phyloP scores from a whole-genome alignment of 2,329 filamentous ascomycete species.

The Fusarium citri region DNA sequence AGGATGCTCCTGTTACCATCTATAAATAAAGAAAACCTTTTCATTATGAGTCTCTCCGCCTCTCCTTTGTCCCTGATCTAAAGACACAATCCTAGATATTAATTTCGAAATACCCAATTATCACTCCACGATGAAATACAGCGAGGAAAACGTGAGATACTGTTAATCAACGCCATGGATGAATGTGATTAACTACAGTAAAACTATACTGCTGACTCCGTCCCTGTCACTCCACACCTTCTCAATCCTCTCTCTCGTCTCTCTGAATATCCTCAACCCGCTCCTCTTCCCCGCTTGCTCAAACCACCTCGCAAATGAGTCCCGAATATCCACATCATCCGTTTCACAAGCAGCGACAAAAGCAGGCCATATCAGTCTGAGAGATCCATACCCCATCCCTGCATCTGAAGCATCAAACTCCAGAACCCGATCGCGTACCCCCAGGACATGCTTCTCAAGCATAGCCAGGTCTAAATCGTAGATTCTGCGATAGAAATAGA shows the following conservation, averaged over 20 bases:
- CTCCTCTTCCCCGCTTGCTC: conserved; percentile 10
- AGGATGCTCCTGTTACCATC: no score
- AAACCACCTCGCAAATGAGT: conserved; percentile 22
- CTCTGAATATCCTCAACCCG: conserved; percentile 25
- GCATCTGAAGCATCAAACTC: conserved; percentile 27
- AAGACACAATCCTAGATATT: no score
- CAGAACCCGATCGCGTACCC: conserved; percentile 25
- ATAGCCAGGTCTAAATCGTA: conserved; percentile 27
- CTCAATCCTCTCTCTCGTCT: conserved; percentile 21
- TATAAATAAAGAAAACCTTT: no score
- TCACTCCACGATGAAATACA: no score
- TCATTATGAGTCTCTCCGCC: no score
- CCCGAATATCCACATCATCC: not conserved
- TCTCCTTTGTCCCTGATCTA: no score
- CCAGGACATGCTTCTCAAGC: conserved; percentile 24
- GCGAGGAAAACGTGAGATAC: no score
- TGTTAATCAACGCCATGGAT: no score
- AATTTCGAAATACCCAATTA: no score
- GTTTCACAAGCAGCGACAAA: conserved; percentile 31
- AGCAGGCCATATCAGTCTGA: conserved; percentile 34
- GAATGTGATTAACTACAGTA: not conserved
- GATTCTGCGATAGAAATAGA: conserved; percentile 32
- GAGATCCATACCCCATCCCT: conserved; percentile 24
- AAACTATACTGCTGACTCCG: no score
- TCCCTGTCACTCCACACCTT: conserved; percentile 17